Evolutionary conservation across 371 early-diverging fungal genomes (phyloP), one percentile per base, ranked within the genome.

Genomic region (Dentiscutata heterogama): DNA sequence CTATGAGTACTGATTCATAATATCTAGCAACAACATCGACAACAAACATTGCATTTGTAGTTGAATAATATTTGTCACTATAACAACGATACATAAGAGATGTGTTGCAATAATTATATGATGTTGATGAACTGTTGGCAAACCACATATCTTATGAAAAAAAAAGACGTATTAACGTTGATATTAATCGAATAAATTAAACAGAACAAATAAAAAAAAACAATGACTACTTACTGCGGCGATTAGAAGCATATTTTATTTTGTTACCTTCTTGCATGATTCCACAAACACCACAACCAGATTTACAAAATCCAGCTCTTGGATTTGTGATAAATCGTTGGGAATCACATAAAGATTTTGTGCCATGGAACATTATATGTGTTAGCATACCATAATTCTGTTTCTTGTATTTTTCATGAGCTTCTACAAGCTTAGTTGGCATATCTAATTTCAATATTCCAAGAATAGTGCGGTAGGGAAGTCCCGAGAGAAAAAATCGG

Each of bases 221-320:
- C n/a, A 16, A 35, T 18, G 22, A 35, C 22, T 13, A 76, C 76
- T 76, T 60, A 75, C 76, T 13, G 10, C 67, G 61, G 11, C 4
- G n/a, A 67, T 53, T 29, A 60, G 20, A 42, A 46, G 79, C 65
- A 42, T 27, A 61, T 54, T n/a, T 51, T 3, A 35, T 13, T 54
- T 25, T 79, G 53, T 79, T 79, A 4, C 79, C 79, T 50, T 54
- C 68, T 53, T 27, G 35, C 3, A 25, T 11, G 3, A 79, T 79
- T 42, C 79, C 79, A 29, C 79, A 78, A 14, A 78, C 46, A 14
- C 79, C 79, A 79, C 79, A 79, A 58, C 25, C 1, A 10, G 10
- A 1, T 29, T 58, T 58, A n/a, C 75, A 75, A 56, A 75, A 53
- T 29, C 5, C 13, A 8, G 22, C 53, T 4, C 13, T 2, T 10